Evolutionary conservation across 2,329 filamentous ascomycete species (phyloP).

Genomic region (Penicillium sp.): DNA sequence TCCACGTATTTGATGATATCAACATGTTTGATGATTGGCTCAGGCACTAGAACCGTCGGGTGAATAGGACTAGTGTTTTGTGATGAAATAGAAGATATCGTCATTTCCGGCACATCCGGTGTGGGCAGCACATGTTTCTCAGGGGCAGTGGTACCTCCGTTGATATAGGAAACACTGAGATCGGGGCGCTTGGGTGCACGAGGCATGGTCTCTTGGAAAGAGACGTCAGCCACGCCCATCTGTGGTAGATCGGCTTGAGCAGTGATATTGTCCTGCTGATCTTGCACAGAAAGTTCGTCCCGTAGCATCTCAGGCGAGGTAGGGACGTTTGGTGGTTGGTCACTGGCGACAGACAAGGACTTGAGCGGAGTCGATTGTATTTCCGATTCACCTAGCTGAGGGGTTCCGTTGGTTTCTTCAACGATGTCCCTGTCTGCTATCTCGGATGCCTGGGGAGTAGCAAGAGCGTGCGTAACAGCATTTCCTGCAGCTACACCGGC

Average conservation of each 20-base stretch:
- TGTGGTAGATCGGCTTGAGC: slow-evolving; percentile 23
- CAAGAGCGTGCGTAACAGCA: slow-evolving; percentile 19
- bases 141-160: slow-evolving; percentile 32
- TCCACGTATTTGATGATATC: slow-evolving; percentile 12
- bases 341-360: slow-evolving; percentile 22
- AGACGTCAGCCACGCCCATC: slow-evolving; percentile 34
- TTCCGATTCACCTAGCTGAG: slow-evolving; percentile 38
- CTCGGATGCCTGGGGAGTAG: slow-evolving; percentile 16
- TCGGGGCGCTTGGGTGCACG: slow-evolving; percentile 44
- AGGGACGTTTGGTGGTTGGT: slow-evolving; percentile 32
- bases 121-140: slow-evolving; percentile 20
- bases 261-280: slow-evolving; percentile 7
- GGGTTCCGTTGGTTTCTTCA: slow-evolving; percentile 19
- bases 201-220: slow-evolving; percentile 38
- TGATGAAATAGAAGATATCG: slow-evolving; percentile 37
- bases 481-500: slow-evolving; percentile 24
- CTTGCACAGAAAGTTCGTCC: slow-evolving; percentile 32
- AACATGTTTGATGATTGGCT: slow-evolving; percentile 12
- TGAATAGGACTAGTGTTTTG: slow-evolving; percentile 28
- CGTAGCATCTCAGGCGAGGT: slow-evolving; percentile 45
- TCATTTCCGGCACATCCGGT: slow-evolving; percentile 22
- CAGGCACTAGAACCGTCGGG: slow-evolving; percentile 12
- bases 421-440: slow-evolving; percentile 20
- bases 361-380: slow-evolving; percentile 47
- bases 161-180: slow-evolving; percentile 34